phyloP scores from a whole-genome alignment of 371 early-diverging fungal species.

The Parasitella parasitica region DNA sequence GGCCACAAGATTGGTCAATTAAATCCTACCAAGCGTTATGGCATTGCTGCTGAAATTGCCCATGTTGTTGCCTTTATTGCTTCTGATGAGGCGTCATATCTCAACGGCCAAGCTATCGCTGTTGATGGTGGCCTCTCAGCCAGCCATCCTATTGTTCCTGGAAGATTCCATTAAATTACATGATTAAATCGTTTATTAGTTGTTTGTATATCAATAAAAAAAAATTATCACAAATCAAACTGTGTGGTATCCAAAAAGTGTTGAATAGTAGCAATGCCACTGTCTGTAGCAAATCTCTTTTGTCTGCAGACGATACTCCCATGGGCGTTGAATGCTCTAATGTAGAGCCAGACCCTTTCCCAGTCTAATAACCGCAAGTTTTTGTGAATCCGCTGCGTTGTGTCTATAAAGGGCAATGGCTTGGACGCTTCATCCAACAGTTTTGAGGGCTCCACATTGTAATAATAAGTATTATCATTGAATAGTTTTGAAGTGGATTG shows the following conservation, averaged over 20 bases:
- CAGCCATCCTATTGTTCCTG: constrained; percentile 46
- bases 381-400: constrained; percentile 20
- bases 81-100: constrained; percentile 55
- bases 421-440: not conserved
- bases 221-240: not conserved
- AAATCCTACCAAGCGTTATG: constrained; percentile 53
- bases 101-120: constrained; percentile 58
- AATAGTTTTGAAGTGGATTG: not conserved
- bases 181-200: not conserved
- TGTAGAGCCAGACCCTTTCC: constrained; percentile 49
- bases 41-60: constrained; percentile 49
- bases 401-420: constrained; percentile 6
- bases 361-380: constrained; percentile 48
- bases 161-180: constrained; percentile 24
- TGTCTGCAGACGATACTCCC: constrained; percentile 59
- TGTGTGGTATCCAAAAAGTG: constrained; percentile 45
- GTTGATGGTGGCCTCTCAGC: constrained; percentile 59
- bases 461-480: not conserved
- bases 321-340: constrained; percentile 53
- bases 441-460: constrained; percentile 7
- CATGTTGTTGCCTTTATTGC: constrained; percentile 54
- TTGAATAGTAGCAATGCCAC: constrained; percentile 41
- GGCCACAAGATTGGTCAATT: constrained; percentile 55
- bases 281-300: constrained; percentile 24
- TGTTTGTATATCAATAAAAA: not conserved